Evolutionary conservation across 2,329 filamentous ascomycete species (phyloP).

Genomic region (Biscogniauxia marginata): DNA sequence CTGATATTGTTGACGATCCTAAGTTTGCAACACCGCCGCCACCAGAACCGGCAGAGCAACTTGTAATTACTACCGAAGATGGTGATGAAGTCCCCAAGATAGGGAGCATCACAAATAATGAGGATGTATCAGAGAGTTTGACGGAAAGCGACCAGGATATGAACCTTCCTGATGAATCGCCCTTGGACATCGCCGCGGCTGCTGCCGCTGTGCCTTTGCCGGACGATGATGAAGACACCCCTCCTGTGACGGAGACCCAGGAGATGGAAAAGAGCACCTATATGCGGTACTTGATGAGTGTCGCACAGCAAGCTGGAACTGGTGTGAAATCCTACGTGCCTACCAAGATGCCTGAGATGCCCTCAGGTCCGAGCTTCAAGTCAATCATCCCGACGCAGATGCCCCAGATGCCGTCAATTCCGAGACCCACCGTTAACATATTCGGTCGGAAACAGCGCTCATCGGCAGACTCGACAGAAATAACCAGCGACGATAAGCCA

Average conservation of each 20-base stretch:
- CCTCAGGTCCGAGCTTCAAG: constrained; percentile 34
- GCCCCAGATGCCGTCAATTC: constrained; percentile 35
- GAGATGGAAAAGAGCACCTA: constrained; percentile 42
- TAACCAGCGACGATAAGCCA: neutral
- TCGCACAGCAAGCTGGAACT: constrained; percentile 49
- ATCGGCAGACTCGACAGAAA: neutral
- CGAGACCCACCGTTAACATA: constrained; percentile 30
- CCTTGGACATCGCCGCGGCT: constrained; percentile 52
- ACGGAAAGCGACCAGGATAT: constrained; percentile 5
- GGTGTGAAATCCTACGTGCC: constrained; percentile 47
- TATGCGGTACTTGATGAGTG: constrained; percentile 47
- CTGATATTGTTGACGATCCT: constrained; percentile 44
- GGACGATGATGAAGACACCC: constrained; percentile 36
- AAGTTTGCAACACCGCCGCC: constrained; percentile 45
- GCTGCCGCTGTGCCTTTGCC: constrained; percentile 50
- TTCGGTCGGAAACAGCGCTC: constrained; percentile 22
- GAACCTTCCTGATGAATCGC: constrained; percentile 41
- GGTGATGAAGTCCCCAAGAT: constrained; percentile 31
- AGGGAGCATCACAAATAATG: constrained; percentile 24
- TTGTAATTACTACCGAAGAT: constrained; percentile 32
- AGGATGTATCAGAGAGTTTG: constrained; percentile 11
- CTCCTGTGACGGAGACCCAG: constrained; percentile 33
- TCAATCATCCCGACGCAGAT: constrained; percentile 33
- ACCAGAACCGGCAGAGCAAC: constrained; percentile 36
- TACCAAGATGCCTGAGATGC: constrained; percentile 40